These are phyloP conservation scores for Crithidia expoeki DNA, from an alignment of 208 protist species.

Conservation along the genomic window DNA sequence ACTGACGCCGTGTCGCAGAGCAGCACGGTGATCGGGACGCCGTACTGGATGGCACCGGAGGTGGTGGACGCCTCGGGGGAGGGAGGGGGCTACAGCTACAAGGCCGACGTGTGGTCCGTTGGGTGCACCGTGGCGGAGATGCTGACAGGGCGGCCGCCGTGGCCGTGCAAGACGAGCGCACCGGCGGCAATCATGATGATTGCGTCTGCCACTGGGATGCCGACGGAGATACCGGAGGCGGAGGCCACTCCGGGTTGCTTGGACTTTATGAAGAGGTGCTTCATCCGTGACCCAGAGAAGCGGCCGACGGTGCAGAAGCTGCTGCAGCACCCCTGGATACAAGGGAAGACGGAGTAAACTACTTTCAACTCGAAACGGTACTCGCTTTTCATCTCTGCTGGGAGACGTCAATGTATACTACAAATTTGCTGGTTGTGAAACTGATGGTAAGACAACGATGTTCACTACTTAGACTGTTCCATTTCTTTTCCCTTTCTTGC, in stretches of 20 bases:
- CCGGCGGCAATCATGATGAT: constrained; percentile 91
- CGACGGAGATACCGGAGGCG: constrained; percentile 80
- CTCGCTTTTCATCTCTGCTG: constrained; percentile 2
- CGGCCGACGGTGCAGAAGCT: constrained; percentile 87
- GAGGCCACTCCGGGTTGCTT: constrained; percentile 82
- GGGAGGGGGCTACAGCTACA: constrained; percentile 83
- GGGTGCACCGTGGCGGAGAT: constrained; percentile 94
- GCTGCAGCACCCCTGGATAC: constrained; percentile 88
- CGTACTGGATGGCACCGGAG: constrained; percentile 95
- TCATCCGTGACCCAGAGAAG: constrained; percentile 73
- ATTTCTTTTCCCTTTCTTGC: constrained; percentile 2
- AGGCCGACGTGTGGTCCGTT: constrained; percentile 94
- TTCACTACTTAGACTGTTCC: no score
- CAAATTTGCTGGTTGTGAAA: no score
- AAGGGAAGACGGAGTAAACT: constrained; percentile 62
- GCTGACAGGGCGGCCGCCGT: constrained; percentile 92
- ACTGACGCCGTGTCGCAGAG: constrained; percentile 86
- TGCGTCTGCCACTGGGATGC: constrained; percentile 68
- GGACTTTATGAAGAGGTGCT: constrained; percentile 87
- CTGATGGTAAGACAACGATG: no score
- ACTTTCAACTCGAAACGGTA: background rate
- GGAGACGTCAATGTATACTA: no score
- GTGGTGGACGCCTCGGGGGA: constrained; percentile 73
- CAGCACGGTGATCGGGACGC: constrained; percentile 90
- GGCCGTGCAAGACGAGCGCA: constrained; percentile 78